A percentile compares a stretch with the other conserved stretches of the same genome.
Evolutionary conservation across 441 rosid genomes (phyloP).

Genomic region (Adansonia gregorii): DNA sequence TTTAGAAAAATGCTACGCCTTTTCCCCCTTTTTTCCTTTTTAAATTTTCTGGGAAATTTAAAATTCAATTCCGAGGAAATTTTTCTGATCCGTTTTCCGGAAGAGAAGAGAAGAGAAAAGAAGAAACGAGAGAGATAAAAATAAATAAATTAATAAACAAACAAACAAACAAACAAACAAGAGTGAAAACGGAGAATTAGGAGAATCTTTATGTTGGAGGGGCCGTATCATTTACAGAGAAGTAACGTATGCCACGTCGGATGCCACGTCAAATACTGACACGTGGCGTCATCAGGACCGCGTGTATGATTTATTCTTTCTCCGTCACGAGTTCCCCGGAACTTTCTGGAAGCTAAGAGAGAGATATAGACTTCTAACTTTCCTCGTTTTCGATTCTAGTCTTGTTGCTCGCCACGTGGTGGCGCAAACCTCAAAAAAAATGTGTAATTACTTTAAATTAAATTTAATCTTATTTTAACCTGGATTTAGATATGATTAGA

Average conservation of each 20-base stretch:
- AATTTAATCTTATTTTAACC: not conserved
- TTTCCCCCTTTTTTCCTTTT: not conserved
- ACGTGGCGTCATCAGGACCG: conserved; percentile 54
- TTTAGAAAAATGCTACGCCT: too few relatives aligned
- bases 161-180: not conserved
- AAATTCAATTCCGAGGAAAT: not conserved
- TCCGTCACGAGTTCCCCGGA: conserved; percentile 33
- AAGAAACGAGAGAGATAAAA: not conserved
- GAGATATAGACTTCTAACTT: not conserved
- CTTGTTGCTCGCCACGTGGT: conserved; percentile 40
- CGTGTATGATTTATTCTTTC: conserved; percentile 33
- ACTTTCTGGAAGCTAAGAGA: conserved; percentile 56
- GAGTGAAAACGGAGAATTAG: not conserved
- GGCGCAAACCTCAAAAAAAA: not conserved
- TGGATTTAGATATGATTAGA: not conserved
- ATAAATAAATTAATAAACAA: not conserved
- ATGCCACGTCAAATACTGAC: conserved; percentile 34
- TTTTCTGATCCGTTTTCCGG: not conserved
- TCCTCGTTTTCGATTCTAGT: conserved; percentile 19
- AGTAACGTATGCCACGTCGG: conserved; percentile 50
- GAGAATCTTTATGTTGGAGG: not conserved
- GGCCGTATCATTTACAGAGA: conserved; percentile 54
- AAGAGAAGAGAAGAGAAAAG: not conserved
- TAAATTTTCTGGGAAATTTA: not conserved
- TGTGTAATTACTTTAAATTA: not conserved